A percentile compares a stretch with the other conserved stretches of the same genome.
These are phyloP conservation scores for Lagenidium sp. DNA, from an alignment of 352 stramenopile species.

Conservation along the genomic window DNA sequence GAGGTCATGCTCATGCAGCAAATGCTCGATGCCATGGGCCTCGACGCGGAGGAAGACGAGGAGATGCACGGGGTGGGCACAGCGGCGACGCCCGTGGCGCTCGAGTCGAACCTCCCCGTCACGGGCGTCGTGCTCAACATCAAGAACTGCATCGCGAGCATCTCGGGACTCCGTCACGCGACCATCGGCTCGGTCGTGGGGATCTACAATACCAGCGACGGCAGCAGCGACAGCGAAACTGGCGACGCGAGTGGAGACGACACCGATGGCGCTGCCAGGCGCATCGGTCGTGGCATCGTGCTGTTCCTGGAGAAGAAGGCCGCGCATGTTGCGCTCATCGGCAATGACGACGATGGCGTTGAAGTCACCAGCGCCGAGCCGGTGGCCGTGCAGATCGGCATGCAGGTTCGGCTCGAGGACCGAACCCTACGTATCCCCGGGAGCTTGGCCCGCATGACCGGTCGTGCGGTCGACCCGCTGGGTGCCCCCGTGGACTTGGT, in stretches of 20 bases:
- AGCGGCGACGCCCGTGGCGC: conserved; percentile 3
- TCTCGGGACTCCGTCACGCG: conserved; percentile 64
- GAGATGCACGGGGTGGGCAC: conserved; percentile 3
- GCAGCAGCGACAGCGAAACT: not conserved
- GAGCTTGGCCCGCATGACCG: conserved; percentile 31
- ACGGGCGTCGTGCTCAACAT: conserved; percentile 51
- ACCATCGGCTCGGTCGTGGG: conserved; percentile 62
- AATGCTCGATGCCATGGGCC: conserved; percentile 56
- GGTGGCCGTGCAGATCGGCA: conserved; percentile 37
- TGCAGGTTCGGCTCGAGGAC: conserved; percentile 46
- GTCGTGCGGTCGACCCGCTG: conserved; percentile 40
- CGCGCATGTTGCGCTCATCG: conserved; percentile 43
- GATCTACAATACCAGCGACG: conserved; percentile 14
- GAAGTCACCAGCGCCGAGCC: too few relatives aligned
- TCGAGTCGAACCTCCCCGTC: conserved; percentile 24
- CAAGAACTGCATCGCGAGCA: conserved; percentile 58
- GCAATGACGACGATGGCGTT: conserved; percentile 13
- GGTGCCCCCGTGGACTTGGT: conserved; percentile 21
- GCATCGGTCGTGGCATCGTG: conserved; percentile 15
- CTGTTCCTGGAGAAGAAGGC: conserved; percentile 21
- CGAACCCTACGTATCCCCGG: conserved; percentile 39
- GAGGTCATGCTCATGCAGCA: conserved; percentile 58
- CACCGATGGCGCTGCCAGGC: not conserved
- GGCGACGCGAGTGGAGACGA: not conserved
- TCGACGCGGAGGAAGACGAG: conserved; percentile 18